These are phyloP conservation scores for Pulveroboletus ravenelii DNA, from an alignment of 768 basidiomycete genomes.

Conservation along the genomic window DNA sequence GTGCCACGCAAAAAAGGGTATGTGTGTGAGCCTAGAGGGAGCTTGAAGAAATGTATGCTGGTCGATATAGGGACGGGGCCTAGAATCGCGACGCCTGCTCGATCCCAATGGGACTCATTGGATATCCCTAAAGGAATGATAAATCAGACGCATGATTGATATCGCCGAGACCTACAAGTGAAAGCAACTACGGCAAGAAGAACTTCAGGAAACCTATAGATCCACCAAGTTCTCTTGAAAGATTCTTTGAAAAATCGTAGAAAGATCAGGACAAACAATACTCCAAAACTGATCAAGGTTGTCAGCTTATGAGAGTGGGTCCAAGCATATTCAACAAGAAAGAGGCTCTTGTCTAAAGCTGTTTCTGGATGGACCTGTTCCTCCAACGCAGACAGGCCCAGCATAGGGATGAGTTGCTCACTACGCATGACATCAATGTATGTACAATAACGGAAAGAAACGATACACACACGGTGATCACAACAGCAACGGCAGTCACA, in stretches of 20 bases:
- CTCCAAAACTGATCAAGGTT: conserved; percentile 66
- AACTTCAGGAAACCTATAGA: conserved; percentile 86
- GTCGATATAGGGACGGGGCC: conserved; percentile 68
- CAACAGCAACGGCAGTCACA: conserved; percentile 76
- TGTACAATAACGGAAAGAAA: neutral
- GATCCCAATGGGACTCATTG: conserved; percentile 66
- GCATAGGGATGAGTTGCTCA: conserved; percentile 86
- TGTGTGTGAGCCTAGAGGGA: conserved; percentile 62
- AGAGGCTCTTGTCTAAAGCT: conserved; percentile 72
- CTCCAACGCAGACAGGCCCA: conserved; percentile 64
- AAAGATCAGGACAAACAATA: conserved; percentile 60
- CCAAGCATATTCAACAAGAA: conserved; percentile 59
- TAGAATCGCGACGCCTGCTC: conserved; percentile 76
- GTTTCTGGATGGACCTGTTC: conserved; percentile 54
- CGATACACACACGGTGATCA: conserved; percentile 71
- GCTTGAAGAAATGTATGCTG: conserved; percentile 59
- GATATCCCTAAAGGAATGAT: conserved; percentile 51
- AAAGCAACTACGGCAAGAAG: conserved; percentile 79
- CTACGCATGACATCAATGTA: conserved; percentile 31
- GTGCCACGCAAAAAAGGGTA: conserved; percentile 69
- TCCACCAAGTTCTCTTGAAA: conserved; percentile 60
- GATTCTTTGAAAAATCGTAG: conserved; percentile 53
- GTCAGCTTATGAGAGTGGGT: conserved; percentile 61
- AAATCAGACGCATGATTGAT: neutral
- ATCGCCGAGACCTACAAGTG: conserved; percentile 52